These are phyloP conservation scores for Teratosphaeria epicoccoides DNA, from an alignment of 2,329 filamentous ascomycete species.

Conservation along the genomic window DNA sequence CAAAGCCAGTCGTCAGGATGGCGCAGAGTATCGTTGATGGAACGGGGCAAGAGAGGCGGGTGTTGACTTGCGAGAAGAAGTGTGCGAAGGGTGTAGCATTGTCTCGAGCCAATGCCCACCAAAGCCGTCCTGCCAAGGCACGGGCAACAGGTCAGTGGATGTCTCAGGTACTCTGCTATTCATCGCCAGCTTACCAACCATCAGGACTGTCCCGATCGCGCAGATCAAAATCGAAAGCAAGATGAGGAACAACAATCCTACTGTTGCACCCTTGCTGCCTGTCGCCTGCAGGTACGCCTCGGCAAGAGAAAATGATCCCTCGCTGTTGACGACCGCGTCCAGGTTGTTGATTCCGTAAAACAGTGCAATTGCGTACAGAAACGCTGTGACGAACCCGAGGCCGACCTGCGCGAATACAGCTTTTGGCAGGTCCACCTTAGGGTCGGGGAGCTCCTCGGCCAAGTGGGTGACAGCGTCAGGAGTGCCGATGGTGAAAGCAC, in stretches of 20 bases:
- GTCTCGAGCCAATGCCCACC: slow-evolving; percentile 48
- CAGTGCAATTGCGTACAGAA: slow-evolving; percentile 40
- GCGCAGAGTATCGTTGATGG: slow-evolving; percentile 48
- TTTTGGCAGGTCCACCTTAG: slow-evolving; percentile 37
- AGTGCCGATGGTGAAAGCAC: slow-evolving; percentile 28
- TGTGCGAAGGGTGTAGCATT: slow-evolving; percentile 48
- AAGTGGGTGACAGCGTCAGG: slow-evolving; percentile 27
- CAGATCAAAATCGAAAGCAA: slow-evolving; percentile 43
- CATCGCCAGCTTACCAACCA: slow-evolving; percentile 26
- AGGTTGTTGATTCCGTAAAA: slow-evolving; percentile 42
- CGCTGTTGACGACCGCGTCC: slow-evolving; percentile 29
- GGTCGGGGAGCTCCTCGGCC: slow-evolving; percentile 29
- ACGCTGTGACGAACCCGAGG: slow-evolving; percentile 36
- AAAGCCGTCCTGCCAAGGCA: slow-evolving; percentile 21
- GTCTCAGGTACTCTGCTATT: too few species aligned
- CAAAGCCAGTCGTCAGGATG: slow-evolving; percentile 36
- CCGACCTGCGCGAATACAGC: slow-evolving; percentile 40
- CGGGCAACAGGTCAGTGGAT: too few species aligned
- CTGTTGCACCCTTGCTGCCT: slow-evolving; percentile 39
- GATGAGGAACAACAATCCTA: slow-evolving; percentile 49
- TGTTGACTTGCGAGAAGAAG: slow-evolving; percentile 45
- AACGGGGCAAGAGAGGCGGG: slow-evolving; percentile 47
- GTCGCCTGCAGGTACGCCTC: slow-evolving; percentile 41
- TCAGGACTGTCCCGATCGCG: slow-evolving; percentile 43
- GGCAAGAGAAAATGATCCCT: slow-evolving; percentile 36